Base-by-base conservation (phyloP, 73 alveolate species). In the Effrenium voratum region DNA sequence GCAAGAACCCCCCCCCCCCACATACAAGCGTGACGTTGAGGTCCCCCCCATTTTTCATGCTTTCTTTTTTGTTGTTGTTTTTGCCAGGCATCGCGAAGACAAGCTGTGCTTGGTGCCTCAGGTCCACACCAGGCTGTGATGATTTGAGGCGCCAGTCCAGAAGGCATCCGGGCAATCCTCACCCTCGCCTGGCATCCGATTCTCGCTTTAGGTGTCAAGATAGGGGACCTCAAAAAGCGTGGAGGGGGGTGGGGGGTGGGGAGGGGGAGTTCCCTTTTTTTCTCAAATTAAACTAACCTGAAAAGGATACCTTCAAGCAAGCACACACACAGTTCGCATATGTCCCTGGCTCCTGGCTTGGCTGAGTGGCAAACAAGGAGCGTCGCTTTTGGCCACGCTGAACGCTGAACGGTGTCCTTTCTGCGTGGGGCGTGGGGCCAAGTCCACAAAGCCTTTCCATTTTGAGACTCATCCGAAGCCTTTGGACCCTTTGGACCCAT, bases 81-180 rank as follows among this genome's bases (percentile, higher is more conserved):
- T 19, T 12, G 63, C 19, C 26, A 8, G 19, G 19, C 8, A 19
- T 52, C 8, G 19, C 63, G 8, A 52, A 19, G 26, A 19, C 63
- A 52, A 52, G 19, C 26, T 12, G 63, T 52, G 26, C 63, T 52
- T 52, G 63, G 26, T 12, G 63, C 26, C 63, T 19, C 8, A 8
- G 19, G 8, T 12, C n/a, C 47, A 28, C 38, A 13, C 91, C 45
- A 47, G 73, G 91, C 91, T 72, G 91, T 90, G 96, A 44, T 45
- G 86, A 34, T 22, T 49, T 90, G 44, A 68, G 63, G 84, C 86
- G 96, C 96, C 96, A 90, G 86, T 90, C n/a, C 30, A 41, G n/a
- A 36, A 45, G 86, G 96, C 96, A 90, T 90, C 96, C 45, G 96
- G 96, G 96, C 86, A 49, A 50, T 90, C 96, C 96, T 90, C 96